Evolutionary conservation across 257 asterid genomes (phyloP).

Genomic region (Solanum corneliomulleri): DNA sequence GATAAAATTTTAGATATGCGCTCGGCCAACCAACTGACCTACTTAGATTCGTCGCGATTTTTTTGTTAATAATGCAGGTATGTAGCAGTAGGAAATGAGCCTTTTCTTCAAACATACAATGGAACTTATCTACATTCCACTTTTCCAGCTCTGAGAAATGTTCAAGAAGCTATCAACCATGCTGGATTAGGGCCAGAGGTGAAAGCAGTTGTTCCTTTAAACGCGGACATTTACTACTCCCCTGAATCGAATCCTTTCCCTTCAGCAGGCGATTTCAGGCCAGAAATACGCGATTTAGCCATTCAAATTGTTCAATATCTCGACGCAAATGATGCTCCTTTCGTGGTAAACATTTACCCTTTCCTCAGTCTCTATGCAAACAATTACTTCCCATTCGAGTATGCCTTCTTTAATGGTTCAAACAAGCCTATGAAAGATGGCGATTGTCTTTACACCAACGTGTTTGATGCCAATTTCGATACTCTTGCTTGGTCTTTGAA

Average conservation of each 20-base stretch:
- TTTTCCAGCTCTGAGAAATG: slow-evolving; percentile 61
- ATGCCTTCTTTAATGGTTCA: slow-evolving; percentile 73
- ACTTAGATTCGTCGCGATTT: neutral
- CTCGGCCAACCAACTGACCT: neutral
- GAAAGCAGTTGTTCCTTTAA: slow-evolving; percentile 78
- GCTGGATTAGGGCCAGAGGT: slow-evolving; percentile 57
- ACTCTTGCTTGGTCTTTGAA: slow-evolving; percentile 62
- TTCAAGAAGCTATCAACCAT: slow-evolving; percentile 66
- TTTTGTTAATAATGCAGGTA: slow-evolving; percentile 26
- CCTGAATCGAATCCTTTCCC: slow-evolving; percentile 81
- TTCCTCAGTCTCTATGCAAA: slow-evolving; percentile 73
- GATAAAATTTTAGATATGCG: no score
- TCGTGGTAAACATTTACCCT: slow-evolving; percentile 85
- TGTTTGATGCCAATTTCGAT: slow-evolving; percentile 85
- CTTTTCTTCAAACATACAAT: slow-evolving; percentile 72
- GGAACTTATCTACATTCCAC: slow-evolving; percentile 44
- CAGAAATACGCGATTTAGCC: slow-evolving; percentile 62
- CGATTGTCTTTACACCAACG: slow-evolving; percentile 44
- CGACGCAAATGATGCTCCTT: slow-evolving; percentile 59
- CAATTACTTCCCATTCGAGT: slow-evolving; percentile 64
- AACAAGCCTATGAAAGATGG: slow-evolving; percentile 55
- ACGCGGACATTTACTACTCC: slow-evolving; percentile 79
- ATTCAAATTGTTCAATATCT: slow-evolving; percentile 55
- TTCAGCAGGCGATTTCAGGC: slow-evolving; percentile 87
- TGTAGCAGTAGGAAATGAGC: slow-evolving; percentile 95